Evolutionary conservation across 495 filamentous ascomycete species (phyloP).

Genomic region (Tuber aestivum): DNA sequence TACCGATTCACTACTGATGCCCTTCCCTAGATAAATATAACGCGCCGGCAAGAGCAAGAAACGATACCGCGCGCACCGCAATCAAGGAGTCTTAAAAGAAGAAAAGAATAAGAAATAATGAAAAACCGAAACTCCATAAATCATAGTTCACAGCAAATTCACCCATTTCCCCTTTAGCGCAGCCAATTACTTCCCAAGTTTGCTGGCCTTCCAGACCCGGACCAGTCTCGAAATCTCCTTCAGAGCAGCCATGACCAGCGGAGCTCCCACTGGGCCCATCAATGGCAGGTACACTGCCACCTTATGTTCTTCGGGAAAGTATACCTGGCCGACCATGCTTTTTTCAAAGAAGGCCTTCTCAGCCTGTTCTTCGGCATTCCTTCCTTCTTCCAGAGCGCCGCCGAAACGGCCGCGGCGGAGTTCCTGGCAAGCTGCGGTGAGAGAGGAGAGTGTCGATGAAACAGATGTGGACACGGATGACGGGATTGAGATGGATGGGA

Average conservation of each 20-base stretch:
- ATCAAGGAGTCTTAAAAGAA: background rate
- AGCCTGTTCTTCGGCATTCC: slow-evolving; percentile 78
- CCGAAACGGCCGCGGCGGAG: slow-evolving; percentile 61
- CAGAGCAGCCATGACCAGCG: slow-evolving; percentile 69
- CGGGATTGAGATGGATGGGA: slow-evolving; percentile 87
- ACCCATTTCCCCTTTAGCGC: background rate
- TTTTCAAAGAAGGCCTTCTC: slow-evolving; percentile 98
- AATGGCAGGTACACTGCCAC: slow-evolving; percentile 93
- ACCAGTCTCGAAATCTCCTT: slow-evolving; percentile 56
- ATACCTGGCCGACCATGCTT: slow-evolving; percentile 97
- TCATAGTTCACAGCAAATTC: background rate
- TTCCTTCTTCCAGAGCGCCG: slow-evolving; percentile 63
- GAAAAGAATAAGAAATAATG: background rate
- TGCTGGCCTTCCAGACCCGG: slow-evolving; percentile 25
- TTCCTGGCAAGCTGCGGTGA: slow-evolving; percentile 67
- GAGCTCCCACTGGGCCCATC: slow-evolving; percentile 85
- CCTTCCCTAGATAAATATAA: background rate
- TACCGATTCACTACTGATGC: background rate
- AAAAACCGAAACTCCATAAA: slow-evolving; percentile 4
- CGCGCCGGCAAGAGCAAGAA: background rate
- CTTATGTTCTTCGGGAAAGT: slow-evolving; percentile 97
- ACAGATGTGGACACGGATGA: slow-evolving; percentile 79
- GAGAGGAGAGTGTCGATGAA: slow-evolving; percentile 66
- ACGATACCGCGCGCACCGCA: background rate
- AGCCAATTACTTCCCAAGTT: background rate